Evolutionary conservation across 768 basidiomycete species (phyloP).

Genomic region (Xanthoconium purpureum): DNA sequence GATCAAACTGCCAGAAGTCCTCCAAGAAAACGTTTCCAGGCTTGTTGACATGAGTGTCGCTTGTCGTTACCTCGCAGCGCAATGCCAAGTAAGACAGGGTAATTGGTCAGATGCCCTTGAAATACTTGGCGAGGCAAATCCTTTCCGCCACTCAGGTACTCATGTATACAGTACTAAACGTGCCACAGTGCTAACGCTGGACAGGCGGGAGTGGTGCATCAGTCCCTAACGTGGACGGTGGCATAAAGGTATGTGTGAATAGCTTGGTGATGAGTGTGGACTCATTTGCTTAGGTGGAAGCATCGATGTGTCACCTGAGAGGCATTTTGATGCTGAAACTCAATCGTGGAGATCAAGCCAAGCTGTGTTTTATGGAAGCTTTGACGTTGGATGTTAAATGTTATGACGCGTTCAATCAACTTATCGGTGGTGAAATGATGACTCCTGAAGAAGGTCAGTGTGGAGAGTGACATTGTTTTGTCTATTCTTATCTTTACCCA

Average conservation of each 20-base stretch:
- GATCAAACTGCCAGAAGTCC: conserved; percentile 63
- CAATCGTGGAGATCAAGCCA: conserved; percentile 86
- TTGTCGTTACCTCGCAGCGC: conserved; percentile 94
- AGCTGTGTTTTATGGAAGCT: conserved; percentile 94
- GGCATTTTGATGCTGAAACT: conserved; percentile 93
- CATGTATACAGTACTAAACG: background rate
- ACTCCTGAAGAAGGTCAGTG: conserved; percentile 87
- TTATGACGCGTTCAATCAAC: conserved; percentile 90
- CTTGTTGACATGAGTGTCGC: conserved; percentile 94
- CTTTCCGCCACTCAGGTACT: conserved; percentile 71
- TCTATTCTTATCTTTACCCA: conserved; percentile 31
- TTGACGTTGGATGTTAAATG: conserved; percentile 93
- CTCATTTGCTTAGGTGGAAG: conserved; percentile 69
- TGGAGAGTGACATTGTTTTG: background rate
- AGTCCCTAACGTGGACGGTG: conserved; percentile 84
- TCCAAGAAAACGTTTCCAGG: conserved; percentile 64
- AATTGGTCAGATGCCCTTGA: conserved; percentile 91
- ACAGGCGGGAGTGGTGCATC: conserved; percentile 62
- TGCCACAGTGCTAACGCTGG: conserved; percentile 6
- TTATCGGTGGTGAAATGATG: conserved; percentile 95
- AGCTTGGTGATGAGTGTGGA: background rate
- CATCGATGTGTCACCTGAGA: conserved; percentile 94
- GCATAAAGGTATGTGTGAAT: conserved; percentile 72
- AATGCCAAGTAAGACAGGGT: conserved; percentile 88
- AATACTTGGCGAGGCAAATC: conserved; percentile 90